Evolutionary conservation across 176 grass and related monocot genomes (phyloP).

Genomic region (Puya raimondii): DNA sequence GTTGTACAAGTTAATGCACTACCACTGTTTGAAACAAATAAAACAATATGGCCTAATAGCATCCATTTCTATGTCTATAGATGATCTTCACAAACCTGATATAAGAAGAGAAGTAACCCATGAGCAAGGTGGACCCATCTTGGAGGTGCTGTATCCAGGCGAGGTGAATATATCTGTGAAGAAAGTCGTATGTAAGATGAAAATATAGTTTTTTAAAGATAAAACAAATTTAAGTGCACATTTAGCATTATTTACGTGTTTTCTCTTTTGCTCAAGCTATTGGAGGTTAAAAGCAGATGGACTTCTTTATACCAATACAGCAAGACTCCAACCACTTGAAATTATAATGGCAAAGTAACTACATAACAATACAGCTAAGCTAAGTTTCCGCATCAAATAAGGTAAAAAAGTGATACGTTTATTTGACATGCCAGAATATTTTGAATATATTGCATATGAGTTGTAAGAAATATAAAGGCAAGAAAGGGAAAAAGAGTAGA

Average conservation of each 20-base stretch:
- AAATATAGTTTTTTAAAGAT: constrained; percentile 1
- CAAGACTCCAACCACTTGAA: too few relatives aligned
- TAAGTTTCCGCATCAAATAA: not conserved
- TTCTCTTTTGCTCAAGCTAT: too few relatives aligned
- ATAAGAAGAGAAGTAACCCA: constrained; percentile 94
- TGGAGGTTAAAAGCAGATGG: too few relatives aligned
- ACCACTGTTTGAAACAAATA: not conserved
- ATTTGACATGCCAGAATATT: not conserved
- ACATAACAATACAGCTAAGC: too few relatives aligned
- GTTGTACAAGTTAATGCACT: not conserved
- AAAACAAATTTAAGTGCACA: not conserved
- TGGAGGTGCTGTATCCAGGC: constrained; percentile 79
- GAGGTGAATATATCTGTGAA: constrained; percentile 77
- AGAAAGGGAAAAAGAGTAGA: constrained; percentile 10
- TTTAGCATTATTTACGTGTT: too few relatives aligned
- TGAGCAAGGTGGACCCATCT: constrained; percentile 98
- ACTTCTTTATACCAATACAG: too few relatives aligned
- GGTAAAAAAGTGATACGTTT: not conserved
- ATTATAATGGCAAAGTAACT: too few relatives aligned
- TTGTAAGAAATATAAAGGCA: constrained; percentile 2
- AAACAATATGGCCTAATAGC: not conserved
- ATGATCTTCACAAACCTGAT: constrained; percentile 72
- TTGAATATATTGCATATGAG: not conserved
- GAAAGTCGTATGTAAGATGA: constrained; percentile 11
- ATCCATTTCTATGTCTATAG: constrained; percentile 1